phyloP scores from a whole-genome alignment of 805 yeast species.

The Metschnikowia kofuensis region DNA sequence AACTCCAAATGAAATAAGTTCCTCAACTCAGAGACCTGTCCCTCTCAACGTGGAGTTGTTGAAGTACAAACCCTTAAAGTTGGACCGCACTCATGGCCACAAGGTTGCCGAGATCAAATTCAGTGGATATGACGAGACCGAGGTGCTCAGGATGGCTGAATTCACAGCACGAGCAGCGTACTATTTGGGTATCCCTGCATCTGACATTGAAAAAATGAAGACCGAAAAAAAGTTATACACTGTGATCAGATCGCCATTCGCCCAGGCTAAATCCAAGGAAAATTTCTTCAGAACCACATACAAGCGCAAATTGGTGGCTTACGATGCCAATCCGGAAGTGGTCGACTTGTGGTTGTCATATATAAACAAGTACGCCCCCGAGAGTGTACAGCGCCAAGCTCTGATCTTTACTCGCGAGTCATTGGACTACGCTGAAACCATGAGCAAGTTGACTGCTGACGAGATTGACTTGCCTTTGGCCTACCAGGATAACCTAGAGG shows the following conservation, averaged over 20 bases:
- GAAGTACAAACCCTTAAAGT: conserved; percentile 74
- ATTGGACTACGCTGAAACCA: conserved; percentile 29
- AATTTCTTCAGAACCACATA: conserved; percentile 88
- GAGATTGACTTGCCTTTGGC: conserved; percentile 33
- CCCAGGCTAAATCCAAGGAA: conserved; percentile 90
- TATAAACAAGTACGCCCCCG: conserved; percentile 68
- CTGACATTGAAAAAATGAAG: conserved; percentile 66
- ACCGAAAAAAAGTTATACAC: conserved; percentile 87
- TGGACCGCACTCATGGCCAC: conserved; percentile 66
- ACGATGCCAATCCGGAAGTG: conserved; percentile 83
- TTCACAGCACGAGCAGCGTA: conserved; percentile 89
- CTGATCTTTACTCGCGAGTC: conserved; percentile 48
- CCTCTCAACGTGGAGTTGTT: conserved; percentile 86
- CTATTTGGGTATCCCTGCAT: conserved; percentile 83
- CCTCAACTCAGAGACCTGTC: conserved; percentile 46
- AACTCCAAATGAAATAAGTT: conserved; percentile 18
- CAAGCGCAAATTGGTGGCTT: conserved; percentile 68
- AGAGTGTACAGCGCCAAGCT: conserved; percentile 84
- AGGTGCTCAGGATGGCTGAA: conserved; percentile 73
- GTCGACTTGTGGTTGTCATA: conserved; percentile 79
- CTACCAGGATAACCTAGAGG: conserved; percentile 27
- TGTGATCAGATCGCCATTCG: conserved; percentile 89
- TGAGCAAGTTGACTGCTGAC: conserved; percentile 31
- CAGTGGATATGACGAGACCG: conserved; percentile 67
- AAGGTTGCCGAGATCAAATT: conserved; percentile 74